These are phyloP conservation scores for Lactifluus subvellereus DNA, from an alignment of 768 basidiomycete genomes.

Conservation along the genomic window DNA sequence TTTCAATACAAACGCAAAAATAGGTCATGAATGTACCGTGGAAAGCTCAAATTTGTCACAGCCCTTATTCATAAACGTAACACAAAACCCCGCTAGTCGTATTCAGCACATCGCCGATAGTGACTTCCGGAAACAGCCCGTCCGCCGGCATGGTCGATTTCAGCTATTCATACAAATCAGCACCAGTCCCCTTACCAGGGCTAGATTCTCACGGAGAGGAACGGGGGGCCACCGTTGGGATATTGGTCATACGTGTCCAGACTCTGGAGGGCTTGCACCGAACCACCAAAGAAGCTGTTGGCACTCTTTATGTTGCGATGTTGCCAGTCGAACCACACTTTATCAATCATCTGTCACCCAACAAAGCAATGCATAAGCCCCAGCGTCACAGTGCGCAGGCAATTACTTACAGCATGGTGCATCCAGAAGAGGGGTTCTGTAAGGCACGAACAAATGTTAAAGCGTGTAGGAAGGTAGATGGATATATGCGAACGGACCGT, in stretches of 20 bases:
- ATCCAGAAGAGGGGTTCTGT: constrained; percentile 35
- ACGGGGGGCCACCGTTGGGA: constrained; percentile 28
- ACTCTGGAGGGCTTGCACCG: constrained; percentile 28
- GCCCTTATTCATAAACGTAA: constrained; percentile 32
- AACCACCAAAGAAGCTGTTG: constrained; percentile 31
- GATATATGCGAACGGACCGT: constrained; percentile 25
- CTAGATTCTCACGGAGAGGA: constrained; percentile 23
- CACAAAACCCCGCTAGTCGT: constrained; percentile 33
- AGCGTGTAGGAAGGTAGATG: not conserved
- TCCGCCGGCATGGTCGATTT: constrained; percentile 29
- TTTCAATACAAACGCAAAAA: too few species aligned
- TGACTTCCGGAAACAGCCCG: constrained; percentile 27
- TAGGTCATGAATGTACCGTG: not conserved
- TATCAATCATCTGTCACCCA: constrained; percentile 33
- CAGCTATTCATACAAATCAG: constrained; percentile 21
- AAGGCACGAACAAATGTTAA: not conserved
- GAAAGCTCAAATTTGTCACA: not conserved
- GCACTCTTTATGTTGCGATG: constrained; percentile 25
- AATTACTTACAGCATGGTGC: constrained; percentile 32
- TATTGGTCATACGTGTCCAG: constrained; percentile 25
- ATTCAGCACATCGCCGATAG: constrained; percentile 29
- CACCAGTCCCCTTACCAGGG: not conserved
- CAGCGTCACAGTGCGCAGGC: not conserved
- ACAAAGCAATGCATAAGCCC: not conserved
- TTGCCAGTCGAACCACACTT: constrained; percentile 37